Evolutionary conservation across 495 filamentous ascomycete genomes (phyloP).

Genomic region (Hyphodiscus hymeniophilus): DNA sequence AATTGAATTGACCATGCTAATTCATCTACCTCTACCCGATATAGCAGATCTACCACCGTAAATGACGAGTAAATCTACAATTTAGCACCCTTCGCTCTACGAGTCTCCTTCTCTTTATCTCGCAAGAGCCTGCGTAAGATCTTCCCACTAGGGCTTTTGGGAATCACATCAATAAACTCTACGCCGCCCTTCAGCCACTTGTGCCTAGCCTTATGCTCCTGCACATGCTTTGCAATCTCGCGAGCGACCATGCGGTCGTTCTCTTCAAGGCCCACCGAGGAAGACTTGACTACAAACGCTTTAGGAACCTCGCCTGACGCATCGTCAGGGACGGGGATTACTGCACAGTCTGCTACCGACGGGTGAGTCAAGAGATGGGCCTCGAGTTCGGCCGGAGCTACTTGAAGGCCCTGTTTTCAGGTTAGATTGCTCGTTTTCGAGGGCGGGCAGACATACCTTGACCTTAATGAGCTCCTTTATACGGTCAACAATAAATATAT

Average conservation of each 20-base stretch:
- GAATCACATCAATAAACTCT: constrained; percentile 65
- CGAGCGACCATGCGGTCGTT: constrained; percentile 49
- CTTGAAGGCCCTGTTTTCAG: constrained; percentile 66
- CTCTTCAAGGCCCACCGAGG: constrained; percentile 48
- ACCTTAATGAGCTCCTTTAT: constrained; percentile 95
- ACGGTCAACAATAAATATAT: constrained; percentile 77
- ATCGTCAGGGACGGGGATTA: constrained; percentile 73
- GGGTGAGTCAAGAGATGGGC: constrained; percentile 79
- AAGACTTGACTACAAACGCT: constrained; percentile 73
- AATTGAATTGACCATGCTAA: too few species aligned
- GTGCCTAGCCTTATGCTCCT: constrained; percentile 75
- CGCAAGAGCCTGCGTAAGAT: constrained; percentile 74
- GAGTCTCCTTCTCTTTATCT: constrained; percentile 61
- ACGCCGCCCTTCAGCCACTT: constrained; percentile 88
- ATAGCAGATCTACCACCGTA: not conserved
- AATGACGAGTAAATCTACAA: constrained; percentile 7
- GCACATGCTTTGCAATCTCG: constrained; percentile 67
- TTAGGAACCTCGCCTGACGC: constrained; percentile 77
- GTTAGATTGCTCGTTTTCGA: not conserved
- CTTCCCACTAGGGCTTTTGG: constrained; percentile 91
- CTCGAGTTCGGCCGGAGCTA: constrained; percentile 86
- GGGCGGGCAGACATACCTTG: constrained; percentile 47
- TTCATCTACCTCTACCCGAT: not conserved
- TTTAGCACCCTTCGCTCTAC: constrained; percentile 17
- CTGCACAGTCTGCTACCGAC: constrained; percentile 72